Evolutionary conservation across 345 rosid species (phyloP).

Genomic region (Toxicodendron radicans): DNA sequence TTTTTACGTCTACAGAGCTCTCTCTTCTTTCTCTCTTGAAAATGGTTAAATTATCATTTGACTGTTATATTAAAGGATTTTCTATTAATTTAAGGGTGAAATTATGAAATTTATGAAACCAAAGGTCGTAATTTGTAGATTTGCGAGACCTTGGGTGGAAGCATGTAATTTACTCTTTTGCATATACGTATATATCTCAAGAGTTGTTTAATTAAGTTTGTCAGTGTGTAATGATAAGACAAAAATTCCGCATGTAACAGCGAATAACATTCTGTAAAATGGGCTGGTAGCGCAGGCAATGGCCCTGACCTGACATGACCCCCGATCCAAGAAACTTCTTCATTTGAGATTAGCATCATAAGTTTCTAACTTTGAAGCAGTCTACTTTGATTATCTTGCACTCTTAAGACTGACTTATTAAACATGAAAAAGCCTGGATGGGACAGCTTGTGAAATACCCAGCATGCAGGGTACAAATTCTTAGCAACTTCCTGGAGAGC

Average conservation of each 20-base stretch:
- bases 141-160: too few relatives aligned
- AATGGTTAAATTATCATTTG: too few relatives aligned
- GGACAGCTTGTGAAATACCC: neutral
- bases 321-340: slow-evolving; percentile 14
- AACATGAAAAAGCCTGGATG: slow-evolving; percentile 1
- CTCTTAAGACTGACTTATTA: neutral
- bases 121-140: too few relatives aligned
- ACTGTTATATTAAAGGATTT: too few relatives aligned
- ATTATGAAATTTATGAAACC: too few relatives aligned
- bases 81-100: too few relatives aligned
- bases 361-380: neutral
- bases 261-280: slow-evolving; percentile 7
- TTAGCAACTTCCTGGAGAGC: slow-evolving; percentile 8
- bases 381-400: slow-evolving; percentile 13
- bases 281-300: neutral
- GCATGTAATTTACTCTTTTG: too few relatives aligned
- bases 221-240: neutral
- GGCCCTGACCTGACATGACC: neutral
- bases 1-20: too few relatives aligned
- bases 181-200: too few relatives aligned
- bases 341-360: neutral
- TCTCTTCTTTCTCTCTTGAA: too few relatives aligned
- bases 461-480: neutral
- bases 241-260: slow-evolving; percentile 17
- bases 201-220: neutral